Base-by-base conservation (phyloP, 257 asterid species). In the Echium plantagineum region DNA sequence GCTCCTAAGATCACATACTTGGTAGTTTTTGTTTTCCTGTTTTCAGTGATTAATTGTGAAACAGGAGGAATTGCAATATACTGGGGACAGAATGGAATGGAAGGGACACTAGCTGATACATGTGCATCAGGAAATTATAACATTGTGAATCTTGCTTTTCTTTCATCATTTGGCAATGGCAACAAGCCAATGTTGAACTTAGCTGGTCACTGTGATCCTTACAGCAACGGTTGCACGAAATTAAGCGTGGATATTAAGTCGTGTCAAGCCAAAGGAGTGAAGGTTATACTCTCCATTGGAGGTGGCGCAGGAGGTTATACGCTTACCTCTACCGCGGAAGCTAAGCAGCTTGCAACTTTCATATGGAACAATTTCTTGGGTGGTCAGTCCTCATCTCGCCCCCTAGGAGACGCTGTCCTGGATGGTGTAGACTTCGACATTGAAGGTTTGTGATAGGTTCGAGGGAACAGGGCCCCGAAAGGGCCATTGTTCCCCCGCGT, bases 61-160 rank as follows among this genome's bases (percentile, higher is more conserved):
- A 86, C 80, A 21, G 87, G 87, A 62, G 73, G 80, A 22, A 82
- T 85, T 13, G 63, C 87, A 4, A 69, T 85, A 16, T 82, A 78
- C 58, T 80, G 86, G 87, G 88, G 90, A 1, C 88, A 83, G 31
- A 83, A 85, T 21, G 83, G 81, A 21, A 75, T 75, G 12, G 90
- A 83, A 57, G 86, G 86, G 5, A 80, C 94, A 6, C 24, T 80
- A 1, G 69, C 83, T 0, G 78, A 72, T 6, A 75, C 90, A 15
- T 80, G 94, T 30, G 74, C 83, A 38, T 69, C 72, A 0, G 83
- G 86, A 0, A 77, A 75, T 78, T 83, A 77, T 21, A 52, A 78
- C 7, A 67, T 76, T 16, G 85, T 83, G 3, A 69, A 66, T 60
- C 9, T 85, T 26, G 82, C 82, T 17, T 81, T 85, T 63, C 86